phyloP scores from a whole-genome alignment of 805 yeast genomes.

The Ogataea neopini region DNA sequence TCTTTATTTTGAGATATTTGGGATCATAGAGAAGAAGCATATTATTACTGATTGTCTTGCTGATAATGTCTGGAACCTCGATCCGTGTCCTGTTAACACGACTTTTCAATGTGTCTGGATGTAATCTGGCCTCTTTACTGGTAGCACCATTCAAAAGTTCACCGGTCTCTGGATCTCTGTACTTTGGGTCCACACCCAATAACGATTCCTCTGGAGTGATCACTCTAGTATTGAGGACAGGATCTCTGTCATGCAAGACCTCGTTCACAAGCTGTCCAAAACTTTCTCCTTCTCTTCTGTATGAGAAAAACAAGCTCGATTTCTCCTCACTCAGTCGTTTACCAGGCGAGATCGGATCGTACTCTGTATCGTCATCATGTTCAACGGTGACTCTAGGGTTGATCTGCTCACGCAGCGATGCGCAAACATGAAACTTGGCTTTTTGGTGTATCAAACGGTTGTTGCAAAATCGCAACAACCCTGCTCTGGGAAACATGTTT shows the following conservation, averaged over 20 bases:
- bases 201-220: constrained; percentile 39
- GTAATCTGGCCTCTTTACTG: constrained; percentile 55
- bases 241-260: constrained; percentile 36
- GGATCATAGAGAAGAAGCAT: constrained; percentile 65
- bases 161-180: constrained; percentile 35
- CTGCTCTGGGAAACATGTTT: background rate
- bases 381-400: constrained; percentile 23
- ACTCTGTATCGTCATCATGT: constrained; percentile 23
- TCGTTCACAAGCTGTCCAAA: constrained; percentile 46
- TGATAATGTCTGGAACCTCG: constrained; percentile 54
- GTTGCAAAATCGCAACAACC: constrained; percentile 1
- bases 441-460: background rate
- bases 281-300: constrained; percentile 40
- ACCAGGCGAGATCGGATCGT: constrained; percentile 17
- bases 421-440: background rate
- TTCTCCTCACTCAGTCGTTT: constrained; percentile 25
- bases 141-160: constrained; percentile 39
- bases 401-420: background rate
- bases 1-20: constrained; percentile 59
- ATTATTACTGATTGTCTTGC: constrained; percentile 62
- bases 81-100: constrained; percentile 53
- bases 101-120: constrained; percentile 58
- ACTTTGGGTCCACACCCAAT: constrained; percentile 33
- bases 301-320: constrained; percentile 36
- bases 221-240: constrained; percentile 35